A percentile compares a stretch with the other conserved stretches of the same genome.
phyloP scores from a whole-genome alignment of 768 basidiomycete species.

The Lyophyllum semitale region DNA sequence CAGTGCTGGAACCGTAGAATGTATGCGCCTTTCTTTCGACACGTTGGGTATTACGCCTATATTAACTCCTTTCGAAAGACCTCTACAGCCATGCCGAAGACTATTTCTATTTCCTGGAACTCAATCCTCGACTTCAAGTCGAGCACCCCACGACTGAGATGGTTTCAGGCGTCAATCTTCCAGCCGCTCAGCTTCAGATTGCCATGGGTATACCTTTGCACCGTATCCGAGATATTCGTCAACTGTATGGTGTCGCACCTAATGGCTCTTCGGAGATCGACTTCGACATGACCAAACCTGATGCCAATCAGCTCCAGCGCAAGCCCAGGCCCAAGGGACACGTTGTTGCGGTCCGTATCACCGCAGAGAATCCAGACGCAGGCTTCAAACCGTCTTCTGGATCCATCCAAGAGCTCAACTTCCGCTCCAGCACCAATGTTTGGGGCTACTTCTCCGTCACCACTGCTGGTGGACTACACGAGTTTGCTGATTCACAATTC shows the following conservation, averaged over 20 bases:
- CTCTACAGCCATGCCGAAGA: slow-evolving; percentile 94
- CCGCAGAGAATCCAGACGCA: slow-evolving; percentile 98
- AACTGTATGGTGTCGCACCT: slow-evolving; percentile 92
- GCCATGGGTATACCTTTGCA: slow-evolving; percentile 98
- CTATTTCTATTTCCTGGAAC: slow-evolving; percentile 95
- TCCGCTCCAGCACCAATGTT: slow-evolving; percentile 98
- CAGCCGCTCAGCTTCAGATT: slow-evolving; percentile 94
- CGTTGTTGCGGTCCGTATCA: slow-evolving; percentile 98
- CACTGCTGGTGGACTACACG: slow-evolving; percentile 94
- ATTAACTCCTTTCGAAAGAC: slow-evolving; percentile 49
- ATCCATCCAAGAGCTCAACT: slow-evolving; percentile 96
- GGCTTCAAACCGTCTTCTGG: slow-evolving; percentile 99
- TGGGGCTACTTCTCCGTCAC: slow-evolving; percentile 99
- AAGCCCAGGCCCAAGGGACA: slow-evolving; percentile 97
- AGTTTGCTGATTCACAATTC: slow-evolving; percentile 99
- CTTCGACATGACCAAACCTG: slow-evolving; percentile 92
- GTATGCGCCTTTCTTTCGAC: slow-evolving; percentile 42
- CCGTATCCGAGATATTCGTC: slow-evolving; percentile 93
- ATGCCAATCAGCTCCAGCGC: slow-evolving; percentile 84
- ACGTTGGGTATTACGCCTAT: slow-evolving; percentile 3
- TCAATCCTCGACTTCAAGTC: slow-evolving; percentile 99
- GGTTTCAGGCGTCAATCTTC: slow-evolving; percentile 98
- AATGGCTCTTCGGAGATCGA: slow-evolving; percentile 91
- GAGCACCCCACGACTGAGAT: slow-evolving; percentile 99
- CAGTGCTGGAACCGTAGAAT: slow-evolving; percentile 98